phyloP scores from a whole-genome alignment of 2,329 filamentous ascomycete genomes.

The Clonostachys solani region DNA sequence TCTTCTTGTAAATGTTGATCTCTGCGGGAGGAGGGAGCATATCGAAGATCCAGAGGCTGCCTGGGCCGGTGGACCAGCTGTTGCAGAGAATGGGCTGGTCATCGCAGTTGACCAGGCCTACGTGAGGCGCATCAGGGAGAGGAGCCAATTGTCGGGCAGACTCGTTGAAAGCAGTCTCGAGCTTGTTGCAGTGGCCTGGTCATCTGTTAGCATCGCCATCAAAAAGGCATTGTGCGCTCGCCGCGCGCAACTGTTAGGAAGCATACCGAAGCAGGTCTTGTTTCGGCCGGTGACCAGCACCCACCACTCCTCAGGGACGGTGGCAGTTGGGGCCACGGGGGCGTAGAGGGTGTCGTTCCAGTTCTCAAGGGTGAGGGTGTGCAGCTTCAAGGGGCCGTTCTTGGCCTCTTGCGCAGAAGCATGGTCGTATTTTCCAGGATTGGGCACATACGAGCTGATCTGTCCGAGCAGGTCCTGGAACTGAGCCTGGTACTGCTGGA shows the following conservation, averaged over 20 bases:
- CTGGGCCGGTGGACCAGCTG: constrained; percentile 62
- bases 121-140: constrained; percentile 58
- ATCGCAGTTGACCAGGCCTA: constrained; percentile 71
- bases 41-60: constrained; percentile 63
- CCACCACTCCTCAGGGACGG: constrained; percentile 71
- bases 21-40: constrained; percentile 61
- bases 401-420: constrained; percentile 36
- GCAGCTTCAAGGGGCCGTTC: constrained; percentile 36
- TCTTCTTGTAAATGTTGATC: constrained; percentile 60
- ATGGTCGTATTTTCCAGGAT: constrained; percentile 34
- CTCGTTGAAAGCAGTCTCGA: constrained; percentile 64
- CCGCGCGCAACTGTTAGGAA: not conserved
- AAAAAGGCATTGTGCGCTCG: too few species aligned
- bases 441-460: constrained; percentile 47
- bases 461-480: constrained; percentile 62
- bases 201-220: not conserved
- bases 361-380: constrained; percentile 59
- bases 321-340: constrained; percentile 53
- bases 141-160: constrained; percentile 60
- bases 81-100: constrained; percentile 72
- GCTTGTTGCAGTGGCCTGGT: constrained; percentile 58
- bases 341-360: constrained; percentile 66
- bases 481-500: constrained; percentile 57
- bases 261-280: constrained; percentile 68
- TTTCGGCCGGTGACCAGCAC: constrained; percentile 71